A percentile compares a stretch with the other conserved stretches of the same genome.
phyloP scores from a whole-genome alignment of 768 basidiomycete genomes.

The Agaricus blazei region DNA sequence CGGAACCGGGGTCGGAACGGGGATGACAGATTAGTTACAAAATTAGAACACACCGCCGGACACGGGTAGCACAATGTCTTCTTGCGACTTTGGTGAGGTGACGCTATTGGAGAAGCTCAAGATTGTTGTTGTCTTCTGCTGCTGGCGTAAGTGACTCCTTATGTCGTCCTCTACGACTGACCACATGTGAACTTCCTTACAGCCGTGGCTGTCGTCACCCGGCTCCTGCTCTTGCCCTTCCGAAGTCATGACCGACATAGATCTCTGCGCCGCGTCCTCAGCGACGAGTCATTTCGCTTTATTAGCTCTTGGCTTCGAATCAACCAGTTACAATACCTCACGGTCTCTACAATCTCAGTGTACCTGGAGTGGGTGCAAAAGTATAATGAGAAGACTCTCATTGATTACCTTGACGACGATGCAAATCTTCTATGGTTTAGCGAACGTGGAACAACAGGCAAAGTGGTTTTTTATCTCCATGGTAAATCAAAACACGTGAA shows the following conservation, averaged over 20 bases:
- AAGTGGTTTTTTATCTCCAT: constrained; percentile 27
- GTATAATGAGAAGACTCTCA: constrained; percentile 10
- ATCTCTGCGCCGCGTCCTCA: constrained; percentile 6
- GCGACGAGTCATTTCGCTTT: constrained; percentile 7
- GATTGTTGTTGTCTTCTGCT: no score
- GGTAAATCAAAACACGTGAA: constrained; percentile 16
- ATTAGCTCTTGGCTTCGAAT: constrained; percentile 7
- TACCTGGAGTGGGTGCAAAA: constrained; percentile 20
- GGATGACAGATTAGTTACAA: no score
- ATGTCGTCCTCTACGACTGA: no score
- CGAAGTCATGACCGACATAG: not conserved
- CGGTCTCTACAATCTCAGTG: constrained; percentile 16
- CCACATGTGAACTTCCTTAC: not conserved
- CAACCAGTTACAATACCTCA: constrained; percentile 18
- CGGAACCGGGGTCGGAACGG: no score
- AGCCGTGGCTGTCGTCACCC: not conserved
- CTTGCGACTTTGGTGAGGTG: no score
- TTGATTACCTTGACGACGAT: constrained; percentile 23
- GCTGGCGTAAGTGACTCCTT: no score
- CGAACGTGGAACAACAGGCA: constrained; percentile 23
- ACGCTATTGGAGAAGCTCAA: no score
- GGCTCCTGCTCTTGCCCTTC: constrained; percentile 6
- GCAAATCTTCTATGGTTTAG: constrained; percentile 26
- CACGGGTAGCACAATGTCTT: no score
- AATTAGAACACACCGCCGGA: no score